Evolutionary conservation across 2,329 filamentous ascomycete species (phyloP).

Genomic region (Colletotrichum limetticola): DNA sequence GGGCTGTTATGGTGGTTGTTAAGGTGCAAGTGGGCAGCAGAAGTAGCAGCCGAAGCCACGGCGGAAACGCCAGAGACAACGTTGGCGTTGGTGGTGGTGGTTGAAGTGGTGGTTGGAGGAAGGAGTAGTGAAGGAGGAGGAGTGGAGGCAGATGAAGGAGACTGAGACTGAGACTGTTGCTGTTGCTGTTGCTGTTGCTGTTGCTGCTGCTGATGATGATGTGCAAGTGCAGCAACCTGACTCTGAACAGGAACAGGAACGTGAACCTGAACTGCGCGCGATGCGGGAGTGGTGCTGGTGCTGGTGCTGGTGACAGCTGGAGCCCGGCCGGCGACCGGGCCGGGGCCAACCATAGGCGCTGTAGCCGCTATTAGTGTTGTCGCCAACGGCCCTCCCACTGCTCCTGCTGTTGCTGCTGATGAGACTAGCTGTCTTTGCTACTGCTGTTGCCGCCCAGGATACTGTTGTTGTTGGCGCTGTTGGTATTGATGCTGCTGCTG

Average conservation of each 20-base stretch:
- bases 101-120: not conserved
- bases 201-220: not conserved
- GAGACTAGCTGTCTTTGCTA: not conserved
- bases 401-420: not conserved
- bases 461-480: not conserved
- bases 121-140: not conserved
- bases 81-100: not conserved
- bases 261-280: not conserved
- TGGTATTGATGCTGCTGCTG: conserved; percentile 6
- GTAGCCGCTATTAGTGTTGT: not conserved
- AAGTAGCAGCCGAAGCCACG: not conserved
- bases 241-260: not conserved
- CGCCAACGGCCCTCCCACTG: not conserved
- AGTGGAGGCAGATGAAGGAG: not conserved
- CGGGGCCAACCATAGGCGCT: not conserved
- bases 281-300: not conserved
- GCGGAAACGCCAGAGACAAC: not conserved
- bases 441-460: conserved; percentile 13
- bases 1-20: conserved; percentile 10
- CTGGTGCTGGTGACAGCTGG: not conserved
- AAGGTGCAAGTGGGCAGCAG: not conserved
- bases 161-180: not conserved
- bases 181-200: too few relatives aligned
- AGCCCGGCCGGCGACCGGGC: not conserved
- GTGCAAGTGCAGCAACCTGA: not conserved